Conservation (phyloP, 495 filamentous ascomycete species). For the Terfezia boudieri region DNA sequence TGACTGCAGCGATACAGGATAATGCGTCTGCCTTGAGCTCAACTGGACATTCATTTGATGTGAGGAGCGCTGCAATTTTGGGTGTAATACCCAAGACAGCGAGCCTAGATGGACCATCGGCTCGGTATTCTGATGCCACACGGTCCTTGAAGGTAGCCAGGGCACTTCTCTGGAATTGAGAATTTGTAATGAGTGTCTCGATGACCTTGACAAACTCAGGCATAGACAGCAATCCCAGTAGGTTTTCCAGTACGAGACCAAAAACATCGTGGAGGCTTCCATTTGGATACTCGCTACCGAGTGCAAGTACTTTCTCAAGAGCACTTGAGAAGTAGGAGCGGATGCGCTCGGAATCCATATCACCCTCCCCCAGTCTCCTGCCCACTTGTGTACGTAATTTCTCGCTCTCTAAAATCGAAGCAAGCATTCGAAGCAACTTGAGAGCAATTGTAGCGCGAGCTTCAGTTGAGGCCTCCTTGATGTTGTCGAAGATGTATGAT, state of each 20-base stretch:
- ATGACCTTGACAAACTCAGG: constrained; percentile 68
- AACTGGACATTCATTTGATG: constrained; percentile 34
- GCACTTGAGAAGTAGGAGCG: constrained; percentile 45
- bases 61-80: constrained; percentile 48
- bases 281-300: constrained; percentile 36
- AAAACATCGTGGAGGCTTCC: constrained; percentile 39
- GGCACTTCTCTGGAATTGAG: constrained; percentile 53
- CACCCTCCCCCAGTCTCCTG: constrained; percentile 13
- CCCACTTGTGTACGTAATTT: constrained; percentile 22
- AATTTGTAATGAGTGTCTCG: constrained; percentile 49
- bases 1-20: constrained; percentile 69
- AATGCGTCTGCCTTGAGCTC: constrained; percentile 61
- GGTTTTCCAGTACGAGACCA: constrained; percentile 35
- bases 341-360: constrained; percentile 31
- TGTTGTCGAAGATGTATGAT: constrained; percentile 43
- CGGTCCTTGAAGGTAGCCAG: constrained; percentile 56
- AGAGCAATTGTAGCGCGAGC: constrained; percentile 23
- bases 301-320: constrained; percentile 40
- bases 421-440: constrained; percentile 34
- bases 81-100: constrained; percentile 59
- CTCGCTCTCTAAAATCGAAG: constrained; percentile 27
- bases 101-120: constrained; percentile 39
- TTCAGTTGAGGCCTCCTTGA: constrained; percentile 27
- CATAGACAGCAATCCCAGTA: constrained; percentile 59
- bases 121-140: constrained; percentile 41